Percentiles rank a stretch among this genome's conserved stretches.
Conservation (phyloP, 306 rosid genomes). For the Gastrolobium bilobum region DNA sequence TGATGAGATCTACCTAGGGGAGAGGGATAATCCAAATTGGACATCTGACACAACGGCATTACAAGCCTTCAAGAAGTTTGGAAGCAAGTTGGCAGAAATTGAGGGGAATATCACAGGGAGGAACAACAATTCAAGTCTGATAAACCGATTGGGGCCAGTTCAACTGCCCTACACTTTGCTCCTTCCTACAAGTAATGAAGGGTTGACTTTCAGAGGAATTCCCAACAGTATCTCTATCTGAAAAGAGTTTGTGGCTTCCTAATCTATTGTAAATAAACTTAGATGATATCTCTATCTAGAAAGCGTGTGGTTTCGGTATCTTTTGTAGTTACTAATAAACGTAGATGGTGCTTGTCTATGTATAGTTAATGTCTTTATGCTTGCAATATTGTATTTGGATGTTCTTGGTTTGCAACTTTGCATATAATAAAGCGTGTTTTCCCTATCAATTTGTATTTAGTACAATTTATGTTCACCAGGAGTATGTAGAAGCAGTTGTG, state of each 20-base stretch:
- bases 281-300: slow-evolving; percentile 57
- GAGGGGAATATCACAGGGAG: slow-evolving; percentile 41
- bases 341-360: background rate
- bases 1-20: slow-evolving; percentile 56
- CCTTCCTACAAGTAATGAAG: slow-evolving; percentile 61
- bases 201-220: slow-evolving; percentile 73
- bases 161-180: slow-evolving; percentile 72
- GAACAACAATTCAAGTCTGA: slow-evolving; percentile 54
- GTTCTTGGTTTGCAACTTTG: background rate
- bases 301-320: background rate
- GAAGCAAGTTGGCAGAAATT: slow-evolving; percentile 29
- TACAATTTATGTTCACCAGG: background rate
- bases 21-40: slow-evolving; percentile 47
- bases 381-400: background rate
- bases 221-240: slow-evolving; percentile 77
- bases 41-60: slow-evolving; percentile 29
- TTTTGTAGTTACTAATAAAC: background rate
- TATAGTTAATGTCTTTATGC: background rate
- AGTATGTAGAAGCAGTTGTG: background rate
- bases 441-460: background rate
- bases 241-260: background rate
- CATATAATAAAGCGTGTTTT: slow-evolving; percentile 5
- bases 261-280: background rate
- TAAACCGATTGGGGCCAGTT: slow-evolving; percentile 67
- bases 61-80: slow-evolving; percentile 42